Base-by-base conservation (phyloP, 2,329 filamentous ascomycete species). In the Penicillium sp. region DNA sequence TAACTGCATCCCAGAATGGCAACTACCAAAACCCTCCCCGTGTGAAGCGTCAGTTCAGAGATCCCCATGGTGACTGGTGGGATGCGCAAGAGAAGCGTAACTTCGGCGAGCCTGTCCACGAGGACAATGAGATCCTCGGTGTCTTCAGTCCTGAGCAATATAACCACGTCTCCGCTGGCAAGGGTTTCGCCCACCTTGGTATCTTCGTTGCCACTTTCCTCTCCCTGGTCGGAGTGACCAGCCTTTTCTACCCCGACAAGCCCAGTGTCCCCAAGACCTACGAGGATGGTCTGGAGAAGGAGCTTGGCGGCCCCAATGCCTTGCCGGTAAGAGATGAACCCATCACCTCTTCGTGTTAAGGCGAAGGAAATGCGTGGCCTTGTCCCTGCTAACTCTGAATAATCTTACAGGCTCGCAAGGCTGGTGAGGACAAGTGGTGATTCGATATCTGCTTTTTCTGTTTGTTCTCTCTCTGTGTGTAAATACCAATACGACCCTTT, bases 21-120 rank as follows among this genome's bases (percentile, higher is more conserved):
- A 73, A 73, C 63, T 81, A 80, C 61, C 71, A 74, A 58, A 80
- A 80, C 62, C 78, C 78, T 61, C 77, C 77, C 40, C 67, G 82
- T 51, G 80, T 93, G 76, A 97, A 96, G 83, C 89, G 93, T 66
- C 88, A 92, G 75, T 90, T 91, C 79, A 91, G 94, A 73, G 94
- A 97, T 75, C 94, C 95, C 31, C 85, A 97, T 74, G 93, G 77
- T 71, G 87, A 91, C 71, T 99, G 92, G 91, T 97, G 92, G 91
- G 93, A 99, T 78, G 89, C 92, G 76, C 94, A 99, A 79, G 94
- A 97, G 77, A 88, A 92, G 73, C 87, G 94, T 69, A 97, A 99
- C 83, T 97, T 90, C 73, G 92, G 92, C 76, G 95, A 99, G 77
- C 91, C 93, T 11, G 86, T 96, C 48, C 93, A 99, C 76, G 95